Evolutionary conservation across 257 asterid genomes (phyloP), one percentile per base, ranked within the genome.

Genomic region (Ilex aquifolium): DNA sequence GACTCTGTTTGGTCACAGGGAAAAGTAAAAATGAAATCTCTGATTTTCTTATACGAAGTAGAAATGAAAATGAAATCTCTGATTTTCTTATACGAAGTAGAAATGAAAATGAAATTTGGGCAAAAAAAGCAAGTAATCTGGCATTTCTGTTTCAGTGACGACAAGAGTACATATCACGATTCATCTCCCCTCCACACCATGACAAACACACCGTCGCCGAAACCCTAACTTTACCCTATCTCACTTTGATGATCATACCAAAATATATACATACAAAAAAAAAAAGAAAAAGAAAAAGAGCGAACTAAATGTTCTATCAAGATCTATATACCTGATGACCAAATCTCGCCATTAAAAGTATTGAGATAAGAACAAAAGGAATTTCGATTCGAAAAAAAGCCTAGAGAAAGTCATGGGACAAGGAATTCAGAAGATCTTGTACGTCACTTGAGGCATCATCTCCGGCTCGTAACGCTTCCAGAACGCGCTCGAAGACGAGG

Each of bases 401-500:
- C 42, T 36, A 36, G 42, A 31, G 61, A 15, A 60, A 53, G 16
- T 73, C 80, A 7, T 69, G 70, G 61, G 88, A 70, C 61, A 86
- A 74, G 27, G 80, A 61, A 49, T 54, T 56, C 57, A 86, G 63
- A 27, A 89, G 83, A 46, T 86, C 88, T 65, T 79, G 79, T 17
- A 83, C 58, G 62, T 80, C 85, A n/a, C 62, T 62, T 49, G 69
- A 42, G 27, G 46, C 53, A 15, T 70, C 76, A 60, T 60, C 62
- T 16, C 86, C 89, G 55, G 76, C 50, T 7, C 94, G 81, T 7
- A 90, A 75, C 54, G 93, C 80, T 64, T 90, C 95, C 5, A 90
- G 87, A 64, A 85, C 92, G 62, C 95, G 88, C 71, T 87, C 95
- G 77, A 90, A 90, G 68, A 87, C 69, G 64, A 75, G 72, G 1